A percentile compares a stretch with the other conserved stretches of the same genome.
Conservation (phyloP, 352 stramenopile species). For the Phytophthora pluvialis region DNA sequence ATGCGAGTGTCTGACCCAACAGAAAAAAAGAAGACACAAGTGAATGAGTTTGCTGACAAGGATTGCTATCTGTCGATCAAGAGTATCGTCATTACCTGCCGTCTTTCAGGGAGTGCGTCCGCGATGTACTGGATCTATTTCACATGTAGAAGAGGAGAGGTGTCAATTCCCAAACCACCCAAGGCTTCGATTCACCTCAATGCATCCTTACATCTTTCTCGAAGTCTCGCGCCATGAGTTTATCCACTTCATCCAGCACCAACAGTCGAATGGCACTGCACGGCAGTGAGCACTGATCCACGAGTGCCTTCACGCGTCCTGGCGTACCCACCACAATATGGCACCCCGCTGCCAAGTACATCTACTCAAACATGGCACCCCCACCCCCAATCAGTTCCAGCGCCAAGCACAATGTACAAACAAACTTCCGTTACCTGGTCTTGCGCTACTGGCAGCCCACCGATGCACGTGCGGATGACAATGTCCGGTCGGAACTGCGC, state of each 20-base stretch:
- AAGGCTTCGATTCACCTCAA: background rate
- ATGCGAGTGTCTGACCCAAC: slow-evolving; percentile 64
- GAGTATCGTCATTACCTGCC: slow-evolving; percentile 48
- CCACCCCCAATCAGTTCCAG: background rate
- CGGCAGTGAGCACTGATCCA: slow-evolving; percentile 58
- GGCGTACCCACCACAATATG: slow-evolving; percentile 79
- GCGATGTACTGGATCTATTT: slow-evolving; percentile 69
- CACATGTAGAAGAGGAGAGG: background rate
- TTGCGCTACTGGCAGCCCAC: slow-evolving; percentile 60
- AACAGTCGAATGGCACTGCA: slow-evolving; percentile 63
- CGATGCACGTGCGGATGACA: slow-evolving; percentile 62
- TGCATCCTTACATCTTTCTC: slow-evolving; percentile 53
- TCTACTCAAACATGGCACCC: slow-evolving; percentile 19
- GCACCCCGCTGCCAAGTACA: slow-evolving; percentile 50
- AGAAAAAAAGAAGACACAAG: background rate
- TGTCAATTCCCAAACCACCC: background rate
- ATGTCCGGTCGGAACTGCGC: slow-evolving; percentile 44
- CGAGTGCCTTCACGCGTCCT: slow-evolving; percentile 71
- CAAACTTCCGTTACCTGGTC: slow-evolving; percentile 49
- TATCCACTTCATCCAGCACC: slow-evolving; percentile 86
- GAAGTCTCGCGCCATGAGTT: slow-evolving; percentile 74
- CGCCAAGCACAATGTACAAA: background rate
- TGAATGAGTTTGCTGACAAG: background rate
- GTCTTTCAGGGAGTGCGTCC: slow-evolving; percentile 53
- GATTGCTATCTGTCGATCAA: background rate